Evolutionary conservation across 2,329 filamentous ascomycete genomes (phyloP), one percentile per base, ranked within the genome.

Genomic region (Cytospora paraplurivora): DNA sequence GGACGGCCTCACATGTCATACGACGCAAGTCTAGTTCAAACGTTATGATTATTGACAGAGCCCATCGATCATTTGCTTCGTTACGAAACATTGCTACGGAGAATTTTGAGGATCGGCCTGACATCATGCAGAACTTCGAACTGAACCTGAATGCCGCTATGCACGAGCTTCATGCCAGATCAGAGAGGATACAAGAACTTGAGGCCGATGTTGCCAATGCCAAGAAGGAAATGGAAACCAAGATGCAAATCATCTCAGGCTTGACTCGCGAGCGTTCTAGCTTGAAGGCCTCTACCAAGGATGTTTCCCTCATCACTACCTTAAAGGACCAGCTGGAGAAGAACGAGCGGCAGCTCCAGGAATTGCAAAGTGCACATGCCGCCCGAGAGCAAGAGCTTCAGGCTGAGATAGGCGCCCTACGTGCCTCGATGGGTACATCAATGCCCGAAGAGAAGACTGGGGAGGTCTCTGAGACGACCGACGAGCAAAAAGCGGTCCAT

Each of bases 151-250:
- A 95, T 72, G 85, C 92, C 1, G 92, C 94, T 63, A 94, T 97
- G 88, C 91, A 95, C 70, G 95, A 99, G 74, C 82, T 99, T 38
- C 90, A 97, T 68, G 83, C 83, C 11, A 88, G 93, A 50, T 93
- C 93, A 47, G 93, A 98, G 74, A 88, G 93, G 34, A 93, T 97
- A 59, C 91, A 96, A 72, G 88, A 93, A 70, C 82, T 99, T 15
- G 95, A 99, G 75, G 87, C 88, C 7, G 94, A 97, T 69, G 85
- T 97, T 62, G 81, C 88, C 33, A 88, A 87, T 4, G 86, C 93
- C 27, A 95, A 92, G 80, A 97, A 93, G 79, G 95, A 99, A 76
- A 96, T 98, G 89, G 95, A 99, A 73, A 88, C 86, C 67, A 99
- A 99, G 84, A 93, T 94, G 81, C 91, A 92, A 35, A 93, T 99